Percentiles rank a stretch among this genome's conserved stretches.
These are phyloP conservation scores for Aspergillus melleus DNA, from an alignment of 2,329 filamentous ascomycete species.

Conservation along the genomic window DNA sequence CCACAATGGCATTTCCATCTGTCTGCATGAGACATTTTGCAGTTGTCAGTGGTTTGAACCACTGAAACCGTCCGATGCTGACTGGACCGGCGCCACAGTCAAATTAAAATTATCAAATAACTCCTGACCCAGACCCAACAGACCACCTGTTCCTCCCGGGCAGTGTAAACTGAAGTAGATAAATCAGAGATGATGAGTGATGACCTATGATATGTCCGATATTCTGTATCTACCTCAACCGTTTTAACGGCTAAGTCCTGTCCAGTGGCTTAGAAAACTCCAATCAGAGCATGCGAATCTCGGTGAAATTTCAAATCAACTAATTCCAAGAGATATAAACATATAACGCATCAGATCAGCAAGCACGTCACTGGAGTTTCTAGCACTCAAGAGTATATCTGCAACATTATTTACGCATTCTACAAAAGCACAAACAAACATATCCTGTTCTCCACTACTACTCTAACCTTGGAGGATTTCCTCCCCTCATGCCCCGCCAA, in stretches of 20 bases:
- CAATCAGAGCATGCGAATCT: too few species aligned
- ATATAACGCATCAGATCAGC: not conserved
- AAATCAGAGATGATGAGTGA: too few species aligned
- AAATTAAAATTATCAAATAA: too few species aligned
- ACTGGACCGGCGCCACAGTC: too few species aligned
- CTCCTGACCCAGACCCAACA: too few species aligned
- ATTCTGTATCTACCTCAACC: not conserved
- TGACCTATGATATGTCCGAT: not conserved
- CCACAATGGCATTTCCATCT: constrained; percentile 5
- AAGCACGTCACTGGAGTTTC: not conserved
- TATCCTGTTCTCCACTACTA: not conserved
- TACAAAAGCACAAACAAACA: not conserved
- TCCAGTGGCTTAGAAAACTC: too few species aligned
- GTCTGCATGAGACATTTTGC: not conserved
- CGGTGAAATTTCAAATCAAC: not conserved
- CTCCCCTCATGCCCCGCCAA: constrained; percentile 8
- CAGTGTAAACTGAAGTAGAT: too few species aligned
- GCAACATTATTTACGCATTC: not conserved
- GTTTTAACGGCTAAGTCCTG: not conserved
- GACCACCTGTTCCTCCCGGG: too few species aligned
- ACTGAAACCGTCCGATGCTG: too few species aligned
- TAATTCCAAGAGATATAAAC: not conserved
- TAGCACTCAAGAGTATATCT: not conserved
- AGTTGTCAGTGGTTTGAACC: too few species aligned
- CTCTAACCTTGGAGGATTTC: not conserved